phyloP scores from a whole-genome alignment of 1,139 yeast genomes.

The Geotrichum carabidarum region DNA sequence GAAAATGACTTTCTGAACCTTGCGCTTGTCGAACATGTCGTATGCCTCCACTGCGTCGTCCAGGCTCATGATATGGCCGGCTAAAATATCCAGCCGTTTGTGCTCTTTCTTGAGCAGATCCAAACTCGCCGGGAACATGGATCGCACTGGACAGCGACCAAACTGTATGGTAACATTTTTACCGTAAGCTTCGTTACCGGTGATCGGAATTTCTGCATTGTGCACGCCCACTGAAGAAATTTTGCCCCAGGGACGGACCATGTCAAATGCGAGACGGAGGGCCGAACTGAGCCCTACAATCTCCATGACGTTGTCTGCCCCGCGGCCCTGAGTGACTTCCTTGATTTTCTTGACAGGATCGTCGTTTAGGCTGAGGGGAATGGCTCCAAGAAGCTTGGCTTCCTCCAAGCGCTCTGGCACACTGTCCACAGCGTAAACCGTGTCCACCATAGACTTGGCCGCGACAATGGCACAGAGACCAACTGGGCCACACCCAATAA shows the following conservation, averaged over 20 bases:
- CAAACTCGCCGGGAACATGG: constrained; percentile 52
- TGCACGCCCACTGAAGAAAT: constrained; percentile 60
- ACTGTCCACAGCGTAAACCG: constrained; percentile 49
- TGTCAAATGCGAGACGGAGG: constrained; percentile 47
- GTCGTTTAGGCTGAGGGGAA: constrained; percentile 43
- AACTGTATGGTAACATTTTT: constrained; percentile 56
- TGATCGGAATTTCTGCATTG: constrained; percentile 54
- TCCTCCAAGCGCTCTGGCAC: constrained; percentile 46
- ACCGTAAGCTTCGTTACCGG: constrained; percentile 54
- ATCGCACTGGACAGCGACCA: constrained; percentile 62
- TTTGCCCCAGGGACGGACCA: constrained; percentile 55
- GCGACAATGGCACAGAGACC: constrained; percentile 53
- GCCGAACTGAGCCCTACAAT: constrained; percentile 55
- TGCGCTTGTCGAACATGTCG: constrained; percentile 49
- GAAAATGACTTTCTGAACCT: constrained; percentile 55
- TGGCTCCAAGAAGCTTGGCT: constrained; percentile 47
- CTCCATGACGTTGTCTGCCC: constrained; percentile 56
- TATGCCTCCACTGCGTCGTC: constrained; percentile 48
- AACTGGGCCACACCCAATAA: constrained; percentile 63
- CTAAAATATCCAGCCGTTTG: constrained; percentile 44
- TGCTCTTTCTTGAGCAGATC: constrained; percentile 46
- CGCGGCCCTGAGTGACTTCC: constrained; percentile 41
- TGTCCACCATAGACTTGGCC: constrained; percentile 45
- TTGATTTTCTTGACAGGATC: constrained; percentile 31
- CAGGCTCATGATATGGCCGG: constrained; percentile 45